A percentile compares a stretch with the other conserved stretches of the same genome.
phyloP scores from a whole-genome alignment of 352 stramenopile species.

The Globisporangium orthogonon region DNA sequence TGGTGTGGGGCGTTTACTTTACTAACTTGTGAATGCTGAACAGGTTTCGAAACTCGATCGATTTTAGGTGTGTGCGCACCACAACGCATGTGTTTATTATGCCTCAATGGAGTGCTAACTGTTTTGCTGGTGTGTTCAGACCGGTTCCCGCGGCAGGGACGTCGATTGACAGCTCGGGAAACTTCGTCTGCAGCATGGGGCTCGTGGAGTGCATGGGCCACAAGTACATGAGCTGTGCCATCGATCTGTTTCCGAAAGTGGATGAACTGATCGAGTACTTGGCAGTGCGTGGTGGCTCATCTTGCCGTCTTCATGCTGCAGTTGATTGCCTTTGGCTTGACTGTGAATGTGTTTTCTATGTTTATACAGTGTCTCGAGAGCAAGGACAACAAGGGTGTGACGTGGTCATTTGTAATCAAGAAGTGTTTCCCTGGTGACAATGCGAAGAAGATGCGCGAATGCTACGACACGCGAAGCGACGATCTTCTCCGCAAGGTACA shows the following conservation, averaged over 20 bases:
- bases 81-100: too few species aligned
- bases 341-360: constrained; percentile 3
- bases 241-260: constrained; percentile 59
- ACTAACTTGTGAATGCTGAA: neutral
- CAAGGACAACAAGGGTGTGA: constrained; percentile 67
- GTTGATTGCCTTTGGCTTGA: neutral
- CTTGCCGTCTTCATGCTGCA: neutral
- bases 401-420: constrained; percentile 54
- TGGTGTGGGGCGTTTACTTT: neutral
- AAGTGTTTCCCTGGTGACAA: constrained; percentile 54
- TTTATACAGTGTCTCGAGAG: constrained; percentile 54
- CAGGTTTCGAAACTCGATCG: constrained; percentile 70
- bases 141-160: constrained; percentile 72
- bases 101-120: neutral
- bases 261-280: constrained; percentile 55
- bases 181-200: constrained; percentile 65
- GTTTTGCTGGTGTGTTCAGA: constrained; percentile 4
- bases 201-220: constrained; percentile 70
- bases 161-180: constrained; percentile 38
- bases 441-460: constrained; percentile 47
- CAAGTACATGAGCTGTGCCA: constrained; percentile 72
- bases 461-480: constrained; percentile 53
- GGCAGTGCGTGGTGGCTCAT: constrained; percentile 26
- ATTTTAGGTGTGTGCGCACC: constrained; percentile 29
- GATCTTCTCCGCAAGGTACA: constrained; percentile 48